A percentile compares a stretch with the other conserved stretches of the same genome.
phyloP scores from a whole-genome alignment of 169 alveolate genomes.

The Perkinsus chesapeaki region DNA sequence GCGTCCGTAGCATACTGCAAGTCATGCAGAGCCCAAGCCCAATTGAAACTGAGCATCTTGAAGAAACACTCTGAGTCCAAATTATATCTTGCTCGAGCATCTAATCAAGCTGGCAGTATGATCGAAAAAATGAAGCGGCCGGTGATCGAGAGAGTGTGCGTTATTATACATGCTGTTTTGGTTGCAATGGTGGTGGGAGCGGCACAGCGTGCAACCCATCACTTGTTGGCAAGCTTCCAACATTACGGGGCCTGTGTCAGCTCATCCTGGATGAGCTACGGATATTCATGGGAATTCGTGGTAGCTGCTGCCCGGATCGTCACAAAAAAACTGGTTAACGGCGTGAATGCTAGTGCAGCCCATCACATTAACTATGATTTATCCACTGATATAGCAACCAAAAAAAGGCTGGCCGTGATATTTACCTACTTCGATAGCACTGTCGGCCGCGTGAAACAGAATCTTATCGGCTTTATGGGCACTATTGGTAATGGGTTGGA shows the following conservation, averaged over 20 bases:
- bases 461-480: neutral
- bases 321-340: neutral
- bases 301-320: neutral
- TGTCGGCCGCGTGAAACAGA: neutral
- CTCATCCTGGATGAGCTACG: neutral
- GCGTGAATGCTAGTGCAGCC: neutral
- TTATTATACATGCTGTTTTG: neutral
- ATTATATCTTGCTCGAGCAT: too few relatives aligned
- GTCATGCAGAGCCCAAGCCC: too few relatives aligned
- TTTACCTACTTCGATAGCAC: neutral
- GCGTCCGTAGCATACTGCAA: too few relatives aligned
- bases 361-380: neutral
- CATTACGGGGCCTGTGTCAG: neutral
- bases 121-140: neutral
- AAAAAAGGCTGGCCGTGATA: neutral
- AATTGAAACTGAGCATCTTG: too few relatives aligned
- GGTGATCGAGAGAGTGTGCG: neutral
- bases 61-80: too few relatives aligned
- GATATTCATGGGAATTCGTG: neutral
- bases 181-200: neutral
- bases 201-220: neutral
- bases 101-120: neutral
- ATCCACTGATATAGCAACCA: neutral
- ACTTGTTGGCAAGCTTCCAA: neutral
- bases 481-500: neutral